Evolutionary conservation across 2,329 filamentous ascomycete genomes (phyloP), one percentile per base, ranked within the genome.

Genomic region (Bipolaris gigantea): DNA sequence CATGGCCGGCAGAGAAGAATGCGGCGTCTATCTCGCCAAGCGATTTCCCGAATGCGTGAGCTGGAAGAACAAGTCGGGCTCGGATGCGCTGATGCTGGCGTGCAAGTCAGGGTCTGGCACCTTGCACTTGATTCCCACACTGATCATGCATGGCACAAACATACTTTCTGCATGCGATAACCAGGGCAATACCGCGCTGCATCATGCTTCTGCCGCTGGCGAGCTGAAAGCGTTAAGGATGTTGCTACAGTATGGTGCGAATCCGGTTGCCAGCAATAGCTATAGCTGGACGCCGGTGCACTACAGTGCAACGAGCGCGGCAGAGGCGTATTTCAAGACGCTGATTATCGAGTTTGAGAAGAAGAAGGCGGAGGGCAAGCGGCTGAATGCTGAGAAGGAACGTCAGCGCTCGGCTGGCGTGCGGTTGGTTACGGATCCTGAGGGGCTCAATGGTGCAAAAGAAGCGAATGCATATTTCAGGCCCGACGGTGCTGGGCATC

Each of bases 231-330:
- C 90, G 0, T 76, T 95, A 50, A 81, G 91, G 39, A 88, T 91
- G 33, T 78, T 96, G 48, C 80, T 96, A 11, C 86, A 88, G 3
- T 89, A 89, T 0, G 91, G 91, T 10, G 90, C 91, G 0, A 87
- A 92, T 62, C 84, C 89, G 0, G 81, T 88, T 50, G 84, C 84
- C 50, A 81, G 81, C 62, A 96, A 96, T 69, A 77, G 85, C 2
- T 90, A 87, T 79, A 87, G 85, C 68, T 95, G 91, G 89, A 92
- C 87, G 1, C 88, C 92, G 0, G 81, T 92, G n/a, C 85, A 87
- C 16, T 96, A 96, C 73, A 90, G 87, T 58, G 85, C 89, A 13
- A 93, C 89, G 0, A 87, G 91, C 7, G 88, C 91, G 69, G 89
- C 90, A 1, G 90, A 95, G 74, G 88, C 92, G 0, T 94, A 95